phyloP scores from a whole-genome alignment of 2,329 filamentous ascomycete species.

The Cyphellophora europaea region DNA sequence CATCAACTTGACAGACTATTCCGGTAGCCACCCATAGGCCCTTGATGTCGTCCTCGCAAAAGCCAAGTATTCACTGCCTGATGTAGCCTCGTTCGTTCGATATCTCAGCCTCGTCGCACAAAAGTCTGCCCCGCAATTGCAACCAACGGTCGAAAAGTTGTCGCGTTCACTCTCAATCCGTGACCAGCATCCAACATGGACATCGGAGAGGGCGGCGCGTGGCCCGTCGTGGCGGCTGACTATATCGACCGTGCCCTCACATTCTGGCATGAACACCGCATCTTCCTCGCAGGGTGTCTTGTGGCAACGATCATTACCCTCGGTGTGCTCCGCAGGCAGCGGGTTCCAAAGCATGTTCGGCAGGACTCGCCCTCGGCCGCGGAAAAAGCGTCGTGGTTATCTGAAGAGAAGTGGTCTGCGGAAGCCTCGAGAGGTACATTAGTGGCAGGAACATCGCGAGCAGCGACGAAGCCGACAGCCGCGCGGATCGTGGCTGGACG shows the following conservation, averaged over 20 bases:
- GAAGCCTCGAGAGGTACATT: too few species aligned
- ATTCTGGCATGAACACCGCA: constrained; percentile 16
- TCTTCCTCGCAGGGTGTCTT: constrained; percentile 6
- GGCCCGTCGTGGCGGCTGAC: constrained; percentile 16
- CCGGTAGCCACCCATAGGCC: too few species aligned
- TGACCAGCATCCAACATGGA: too few species aligned
- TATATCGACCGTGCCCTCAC: constrained; percentile 13
- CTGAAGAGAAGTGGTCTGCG: constrained; percentile 2
- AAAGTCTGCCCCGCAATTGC: too few species aligned
- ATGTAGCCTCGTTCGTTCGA: too few species aligned
- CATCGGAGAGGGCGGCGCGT: constrained; percentile 11
- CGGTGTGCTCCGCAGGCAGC: constrained; percentile 8
- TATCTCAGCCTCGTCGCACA: too few species aligned
- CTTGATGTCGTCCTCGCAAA: too few species aligned
- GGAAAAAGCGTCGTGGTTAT: constrained; percentile 13
- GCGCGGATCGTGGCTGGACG: constrained; percentile 16
- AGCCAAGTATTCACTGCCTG: too few species aligned
- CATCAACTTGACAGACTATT: too few species aligned
- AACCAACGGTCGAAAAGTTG: too few species aligned
- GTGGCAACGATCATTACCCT: constrained; percentile 7
- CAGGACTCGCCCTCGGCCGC: constrained; percentile 8
- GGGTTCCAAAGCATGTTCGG: background rate
- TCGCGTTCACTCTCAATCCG: too few species aligned
- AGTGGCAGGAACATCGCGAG: background rate
- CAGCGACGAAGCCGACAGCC: constrained; percentile 3